A percentile compares a stretch with the other conserved stretches of the same genome.
These are phyloP conservation scores for Penicillium odoratum DNA, from an alignment of 495 filamentous ascomycete genomes.

Conservation along the genomic window DNA sequence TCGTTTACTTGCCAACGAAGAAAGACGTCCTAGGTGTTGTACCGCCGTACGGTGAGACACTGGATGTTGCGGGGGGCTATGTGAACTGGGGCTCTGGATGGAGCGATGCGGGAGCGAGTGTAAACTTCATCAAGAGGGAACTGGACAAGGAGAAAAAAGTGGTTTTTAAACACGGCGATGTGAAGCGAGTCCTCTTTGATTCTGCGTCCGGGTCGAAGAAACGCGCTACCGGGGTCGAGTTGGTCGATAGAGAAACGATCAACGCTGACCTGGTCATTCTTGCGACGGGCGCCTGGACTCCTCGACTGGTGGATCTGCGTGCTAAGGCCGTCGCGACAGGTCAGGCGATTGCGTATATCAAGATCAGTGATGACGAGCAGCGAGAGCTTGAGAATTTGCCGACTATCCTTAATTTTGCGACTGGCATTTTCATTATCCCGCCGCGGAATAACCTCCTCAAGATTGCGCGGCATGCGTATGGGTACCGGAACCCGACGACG, in stretches of 20 bases:
- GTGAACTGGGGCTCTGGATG: slow-evolving; percentile 79
- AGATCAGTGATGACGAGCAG: slow-evolving; percentile 68
- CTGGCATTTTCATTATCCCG: slow-evolving; percentile 82
- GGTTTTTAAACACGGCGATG: slow-evolving; percentile 61
- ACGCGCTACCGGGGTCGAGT: slow-evolving; percentile 48
- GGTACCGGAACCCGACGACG: slow-evolving; percentile 68
- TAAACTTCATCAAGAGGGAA: slow-evolving; percentile 66
- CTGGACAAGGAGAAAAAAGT: slow-evolving; percentile 62
- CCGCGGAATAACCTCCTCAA: slow-evolving; percentile 72
- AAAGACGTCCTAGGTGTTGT: slow-evolving; percentile 41
- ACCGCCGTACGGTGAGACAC: slow-evolving; percentile 48
- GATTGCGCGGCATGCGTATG: slow-evolving; percentile 77
- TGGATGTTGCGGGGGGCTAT: slow-evolving; percentile 67
- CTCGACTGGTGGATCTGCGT: slow-evolving; percentile 71
- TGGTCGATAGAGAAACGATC: slow-evolving; percentile 54
- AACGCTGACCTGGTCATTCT: slow-evolving; percentile 73
- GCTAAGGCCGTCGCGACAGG: slow-evolving; percentile 75
- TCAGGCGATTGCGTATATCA: slow-evolving; percentile 76
- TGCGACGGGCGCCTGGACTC: slow-evolving; percentile 85
- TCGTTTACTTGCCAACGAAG: slow-evolving; percentile 49
- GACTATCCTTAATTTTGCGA: slow-evolving; percentile 74
- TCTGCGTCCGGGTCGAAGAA: neutral
- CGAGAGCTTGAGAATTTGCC: slow-evolving; percentile 62
- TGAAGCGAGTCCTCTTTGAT: slow-evolving; percentile 51
- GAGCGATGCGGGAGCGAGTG: slow-evolving; percentile 76